These are phyloP conservation scores for Cryomyces antarcticus DNA, from an alignment of 495 filamentous ascomycete genomes.

Conservation along the genomic window DNA sequence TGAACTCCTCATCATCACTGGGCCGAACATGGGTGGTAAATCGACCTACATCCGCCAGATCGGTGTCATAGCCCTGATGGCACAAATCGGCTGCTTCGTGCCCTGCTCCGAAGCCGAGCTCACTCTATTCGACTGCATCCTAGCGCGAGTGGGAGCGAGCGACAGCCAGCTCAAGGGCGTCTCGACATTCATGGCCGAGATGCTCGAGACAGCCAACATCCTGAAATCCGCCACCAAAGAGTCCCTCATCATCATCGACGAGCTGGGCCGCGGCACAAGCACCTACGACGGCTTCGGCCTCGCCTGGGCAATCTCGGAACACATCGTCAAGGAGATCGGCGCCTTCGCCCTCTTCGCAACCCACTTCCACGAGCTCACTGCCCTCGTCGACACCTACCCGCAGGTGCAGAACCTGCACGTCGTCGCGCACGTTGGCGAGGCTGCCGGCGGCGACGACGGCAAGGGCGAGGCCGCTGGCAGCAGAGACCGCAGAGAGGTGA, in stretches of 20 bases:
- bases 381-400: constrained; percentile 61
- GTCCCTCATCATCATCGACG: constrained; percentile 93
- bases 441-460: constrained; percentile 4
- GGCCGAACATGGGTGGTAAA: constrained; percentile 98
- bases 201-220: constrained; percentile 97
- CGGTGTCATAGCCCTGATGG: constrained; percentile 93
- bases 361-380: constrained; percentile 95
- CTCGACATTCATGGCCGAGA: constrained; percentile 99
- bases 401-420: constrained; percentile 90
- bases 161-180: constrained; percentile 96
- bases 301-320: constrained; percentile 95
- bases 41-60: constrained; percentile 97
- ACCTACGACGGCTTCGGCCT: constrained; percentile 98
- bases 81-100: constrained; percentile 91
- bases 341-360: constrained; percentile 91
- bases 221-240: constrained; percentile 90
- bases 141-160: constrained; percentile 85
- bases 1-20: constrained; percentile 91
- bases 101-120: constrained; percentile 78
- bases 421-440: constrained; percentile 73
- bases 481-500: constrained; percentile 64
- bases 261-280: constrained; percentile 91
- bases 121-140: constrained; percentile 94
- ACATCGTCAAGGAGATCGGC: constrained; percentile 86
- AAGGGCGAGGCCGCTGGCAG: constrained; percentile 16